Conservation (phyloP, 331 rosid species). For the Cucumis variabilis region DNA sequence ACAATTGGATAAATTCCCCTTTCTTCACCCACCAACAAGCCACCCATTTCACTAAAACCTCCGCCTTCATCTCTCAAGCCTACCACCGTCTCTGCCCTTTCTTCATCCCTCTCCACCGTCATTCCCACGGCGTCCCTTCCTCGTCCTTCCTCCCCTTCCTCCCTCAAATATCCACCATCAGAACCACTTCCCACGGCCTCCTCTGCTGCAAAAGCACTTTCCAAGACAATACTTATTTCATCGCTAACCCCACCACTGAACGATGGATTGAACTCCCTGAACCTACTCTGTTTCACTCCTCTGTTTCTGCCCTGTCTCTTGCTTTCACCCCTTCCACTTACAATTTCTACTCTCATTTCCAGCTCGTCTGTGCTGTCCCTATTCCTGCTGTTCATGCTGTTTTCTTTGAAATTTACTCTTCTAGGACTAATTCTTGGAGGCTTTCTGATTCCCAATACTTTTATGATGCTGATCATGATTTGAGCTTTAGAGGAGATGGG, state of each 20-base stretch:
- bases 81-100: neutral
- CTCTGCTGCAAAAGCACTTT: slow-evolving; percentile 40
- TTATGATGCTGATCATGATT: neutral
- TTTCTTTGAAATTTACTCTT: slow-evolving; percentile 53
- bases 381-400: neutral
- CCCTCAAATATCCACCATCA: slow-evolving; percentile 27
- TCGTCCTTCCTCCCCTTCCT: slow-evolving; percentile 38
- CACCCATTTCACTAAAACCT: slow-evolving; percentile 33
- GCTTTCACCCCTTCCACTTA: slow-evolving; percentile 38
- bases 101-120: slow-evolving; percentile 40
- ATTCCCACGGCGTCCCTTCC: slow-evolving; percentile 42
- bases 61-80: slow-evolving; percentile 44
- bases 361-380: slow-evolving; percentile 44
- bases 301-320: slow-evolving; percentile 36
- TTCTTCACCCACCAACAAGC: slow-evolving; percentile 42
- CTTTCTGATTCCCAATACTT: slow-evolving; percentile 24
- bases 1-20: slow-evolving; percentile 35
- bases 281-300: slow-evolving; percentile 36
- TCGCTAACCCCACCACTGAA: slow-evolving; percentile 48
- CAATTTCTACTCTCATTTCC: slow-evolving; percentile 41
- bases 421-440: slow-evolving; percentile 49
- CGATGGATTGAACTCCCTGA: slow-evolving; percentile 37
- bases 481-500: slow-evolving; percentile 36
- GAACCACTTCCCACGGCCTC: slow-evolving; percentile 44
- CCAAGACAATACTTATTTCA: slow-evolving; percentile 35